Conservation (phyloP, 805 yeast species). For the Zygosaccharomyces pseudorouxii region DNA sequence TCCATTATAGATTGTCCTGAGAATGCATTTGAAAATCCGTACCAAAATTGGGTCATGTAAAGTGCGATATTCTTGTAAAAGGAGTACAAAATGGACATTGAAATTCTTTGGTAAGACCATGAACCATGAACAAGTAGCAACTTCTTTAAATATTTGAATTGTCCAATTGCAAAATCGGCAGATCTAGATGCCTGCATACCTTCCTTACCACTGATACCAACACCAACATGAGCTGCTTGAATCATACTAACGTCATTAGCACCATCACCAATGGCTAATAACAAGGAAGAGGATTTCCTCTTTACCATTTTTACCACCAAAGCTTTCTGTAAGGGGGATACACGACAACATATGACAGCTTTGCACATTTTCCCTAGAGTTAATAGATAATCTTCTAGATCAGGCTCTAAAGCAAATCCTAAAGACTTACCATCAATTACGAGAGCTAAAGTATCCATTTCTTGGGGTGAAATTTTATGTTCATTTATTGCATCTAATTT, state of each 20-base stretch:
- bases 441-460: slow-evolving; percentile 74
- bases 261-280: slow-evolving; percentile 96
- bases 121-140: slow-evolving; percentile 89
- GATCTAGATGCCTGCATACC: slow-evolving; percentile 99
- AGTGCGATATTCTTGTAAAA: slow-evolving; percentile 93
- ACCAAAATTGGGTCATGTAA: slow-evolving; percentile 99
- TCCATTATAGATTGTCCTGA: slow-evolving; percentile 96
- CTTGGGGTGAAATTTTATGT: slow-evolving; percentile 61
- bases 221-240: slow-evolving; percentile 99
- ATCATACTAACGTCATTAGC: slow-evolving; percentile 99
- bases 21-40: slow-evolving; percentile 82
- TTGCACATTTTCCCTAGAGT: slow-evolving; percentile 82
- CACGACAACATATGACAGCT: slow-evolving; percentile 97
- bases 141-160: slow-evolving; percentile 80
- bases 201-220: slow-evolving; percentile 98
- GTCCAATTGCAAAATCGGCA: slow-evolving; percentile 96
- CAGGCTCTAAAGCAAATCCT: slow-evolving; percentile 77
- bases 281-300: slow-evolving; percentile 61
- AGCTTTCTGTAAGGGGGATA: slow-evolving; percentile 95
- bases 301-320: slow-evolving; percentile 93
- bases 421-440: slow-evolving; percentile 93
- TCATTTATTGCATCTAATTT: slow-evolving; percentile 71
- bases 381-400: slow-evolving; percentile 70
- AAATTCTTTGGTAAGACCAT: slow-evolving; percentile 95
- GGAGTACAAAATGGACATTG: slow-evolving; percentile 88